These are phyloP conservation scores for Calophaca sinica DNA, from an alignment of 306 rosid species.

Conservation along the genomic window DNA sequence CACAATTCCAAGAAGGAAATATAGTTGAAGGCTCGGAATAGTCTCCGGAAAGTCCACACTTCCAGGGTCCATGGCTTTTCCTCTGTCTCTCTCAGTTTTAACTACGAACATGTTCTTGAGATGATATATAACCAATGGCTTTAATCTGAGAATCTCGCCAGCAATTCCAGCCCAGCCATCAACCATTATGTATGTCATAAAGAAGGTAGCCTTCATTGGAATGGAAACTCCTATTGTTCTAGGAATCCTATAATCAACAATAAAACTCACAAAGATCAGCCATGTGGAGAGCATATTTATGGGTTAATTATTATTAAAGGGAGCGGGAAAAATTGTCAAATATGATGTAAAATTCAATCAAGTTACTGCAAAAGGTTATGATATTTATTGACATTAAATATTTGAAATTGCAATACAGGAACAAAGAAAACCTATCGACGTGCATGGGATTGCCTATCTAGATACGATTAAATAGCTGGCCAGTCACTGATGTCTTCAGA, in stretches of 20 bases:
- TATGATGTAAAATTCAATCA: no score
- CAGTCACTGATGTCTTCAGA: no score
- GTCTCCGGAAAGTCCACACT: slow-evolving; percentile 92
- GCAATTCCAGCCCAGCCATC: slow-evolving; percentile 99
- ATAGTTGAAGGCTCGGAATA: slow-evolving; percentile 88
- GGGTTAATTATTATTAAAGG: no score
- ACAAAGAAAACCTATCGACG: no score
- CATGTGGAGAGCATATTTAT: no score
- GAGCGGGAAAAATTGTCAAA: no score
- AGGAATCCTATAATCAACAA: slow-evolving; percentile 73
- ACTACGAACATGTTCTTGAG: slow-evolving; percentile 92
- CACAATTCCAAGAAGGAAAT: slow-evolving; percentile 93
- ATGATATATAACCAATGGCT: slow-evolving; percentile 90
- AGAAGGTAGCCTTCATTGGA: slow-evolving; percentile 98
- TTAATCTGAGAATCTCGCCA: slow-evolving; percentile 91
- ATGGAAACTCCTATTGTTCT: slow-evolving; percentile 95
- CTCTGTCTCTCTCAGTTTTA: slow-evolving; percentile 95
- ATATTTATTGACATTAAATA: no score
- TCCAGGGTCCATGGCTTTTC: slow-evolving; percentile 86
- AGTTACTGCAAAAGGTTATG: no score
- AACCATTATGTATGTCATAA: slow-evolving; percentile 95
- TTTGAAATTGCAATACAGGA: no score
- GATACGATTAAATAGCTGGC: no score
- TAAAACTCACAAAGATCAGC: not conserved
- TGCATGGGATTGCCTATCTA: no score